A percentile compares a stretch with the other conserved stretches of the same genome.
Conservation (phyloP, 1,284 basidiomycete genomes). For the Sporisorium scitamineum region DNA sequence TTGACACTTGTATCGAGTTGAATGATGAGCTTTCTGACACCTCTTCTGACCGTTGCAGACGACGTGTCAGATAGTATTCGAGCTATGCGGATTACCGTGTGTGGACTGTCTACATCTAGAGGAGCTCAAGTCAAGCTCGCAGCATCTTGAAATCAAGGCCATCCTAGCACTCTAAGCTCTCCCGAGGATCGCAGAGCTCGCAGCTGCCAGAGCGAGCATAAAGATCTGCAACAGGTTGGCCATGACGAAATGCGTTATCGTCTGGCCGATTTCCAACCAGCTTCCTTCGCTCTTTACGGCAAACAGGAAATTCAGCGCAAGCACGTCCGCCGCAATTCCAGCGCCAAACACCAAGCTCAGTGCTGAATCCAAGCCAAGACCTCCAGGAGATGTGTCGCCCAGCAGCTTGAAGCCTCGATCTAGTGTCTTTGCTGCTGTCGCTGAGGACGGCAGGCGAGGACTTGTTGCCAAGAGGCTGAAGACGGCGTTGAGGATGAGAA, state of each 20-base stretch:
- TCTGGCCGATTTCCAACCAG: conserved; percentile 90
- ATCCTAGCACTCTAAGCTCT: background rate
- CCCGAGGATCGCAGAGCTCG: conserved; percentile 38
- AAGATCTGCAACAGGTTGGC: conserved; percentile 82
- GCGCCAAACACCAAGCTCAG: conserved; percentile 58
- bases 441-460: conserved; percentile 5
- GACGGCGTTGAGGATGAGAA: conserved; percentile 80
- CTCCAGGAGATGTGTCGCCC: conserved; percentile 47
- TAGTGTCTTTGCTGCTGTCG: conserved; percentile 7
- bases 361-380: conserved; percentile 47
- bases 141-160: background rate
- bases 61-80: background rate
- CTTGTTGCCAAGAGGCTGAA: conserved; percentile 42
- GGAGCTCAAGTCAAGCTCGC: background rate
- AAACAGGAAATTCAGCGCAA: conserved; percentile 83
- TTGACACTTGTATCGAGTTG: background rate
- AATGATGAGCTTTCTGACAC: conserved; percentile 5
- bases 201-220: conserved; percentile 69
- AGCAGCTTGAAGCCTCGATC: conserved; percentile 48
- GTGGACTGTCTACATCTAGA: background rate
- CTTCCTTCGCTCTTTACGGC: conserved; percentile 85
- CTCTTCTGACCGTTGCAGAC: background rate
- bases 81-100: background rate
- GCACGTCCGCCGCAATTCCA: conserved; percentile 59
- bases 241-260: conserved; percentile 88